A percentile compares a stretch with the other conserved stretches of the same genome.
phyloP scores from a whole-genome alignment of 306 rosid species.

The Cicer yamashitae region DNA sequence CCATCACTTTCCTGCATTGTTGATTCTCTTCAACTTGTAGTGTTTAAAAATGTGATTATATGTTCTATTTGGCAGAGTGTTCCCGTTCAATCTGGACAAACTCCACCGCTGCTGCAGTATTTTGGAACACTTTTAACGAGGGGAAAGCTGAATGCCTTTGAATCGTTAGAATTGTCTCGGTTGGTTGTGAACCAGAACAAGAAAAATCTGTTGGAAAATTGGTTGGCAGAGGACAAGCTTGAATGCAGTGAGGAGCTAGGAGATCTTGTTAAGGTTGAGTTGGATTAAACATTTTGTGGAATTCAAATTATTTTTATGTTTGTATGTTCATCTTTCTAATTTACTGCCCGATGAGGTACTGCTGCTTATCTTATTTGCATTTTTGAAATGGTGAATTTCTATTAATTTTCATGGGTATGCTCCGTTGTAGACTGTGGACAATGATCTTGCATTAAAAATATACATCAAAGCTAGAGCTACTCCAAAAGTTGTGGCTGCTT shows the following conservation, averaged over 20 bases:
- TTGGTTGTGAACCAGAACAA: constrained; percentile 99
- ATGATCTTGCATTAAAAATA: constrained; percentile 90
- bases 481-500: constrained; percentile 98
- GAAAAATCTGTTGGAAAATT: constrained; percentile 95
- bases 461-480: constrained; percentile 99
- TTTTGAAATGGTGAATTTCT: constrained; percentile 34
- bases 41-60: constrained; percentile 17
- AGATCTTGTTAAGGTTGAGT: constrained; percentile 94
- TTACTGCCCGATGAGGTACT: background rate
- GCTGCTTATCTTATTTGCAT: constrained; percentile 1
- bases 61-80: constrained; percentile 76
- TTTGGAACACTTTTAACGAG: constrained; percentile 93
- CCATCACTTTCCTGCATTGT: constrained; percentile 7
- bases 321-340: constrained; percentile 28
- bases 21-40: background rate
- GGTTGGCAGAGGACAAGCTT: constrained; percentile 99
- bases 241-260: constrained; percentile 99
- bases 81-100: constrained; percentile 98
- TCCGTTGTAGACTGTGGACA: constrained; percentile 85
- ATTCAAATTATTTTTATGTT: constrained; percentile 16
- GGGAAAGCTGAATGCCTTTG: constrained; percentile 95
- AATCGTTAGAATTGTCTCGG: constrained; percentile 93
- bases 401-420: constrained; percentile 37
- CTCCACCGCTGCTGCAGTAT: constrained; percentile 97
- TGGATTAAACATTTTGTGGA: constrained; percentile 30